Percentiles rank a stretch among this genome's conserved stretches.
Conservation (phyloP, 768 basidiomycete species). For the Pholiota microspora region DNA sequence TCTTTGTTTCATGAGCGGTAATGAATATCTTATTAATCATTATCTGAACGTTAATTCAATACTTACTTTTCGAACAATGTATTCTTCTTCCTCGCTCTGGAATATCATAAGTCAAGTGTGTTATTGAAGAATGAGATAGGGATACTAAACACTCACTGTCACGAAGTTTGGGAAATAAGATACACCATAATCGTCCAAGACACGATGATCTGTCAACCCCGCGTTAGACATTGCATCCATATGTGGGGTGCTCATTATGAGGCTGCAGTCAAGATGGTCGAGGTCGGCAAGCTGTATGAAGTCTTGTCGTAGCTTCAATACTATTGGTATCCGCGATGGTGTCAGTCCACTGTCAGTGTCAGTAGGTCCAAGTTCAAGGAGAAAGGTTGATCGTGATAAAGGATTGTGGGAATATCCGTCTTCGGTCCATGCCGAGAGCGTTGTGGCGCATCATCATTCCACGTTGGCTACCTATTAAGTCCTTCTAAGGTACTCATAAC, state of each 20-base stretch:
- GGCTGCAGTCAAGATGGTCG: neutral
- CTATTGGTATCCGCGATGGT: constrained; percentile 5
- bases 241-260: neutral
- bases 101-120: neutral
- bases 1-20: constrained; percentile 40
- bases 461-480: no score
- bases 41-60: constrained; percentile 15
- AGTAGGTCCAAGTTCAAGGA: neutral
- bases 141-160: constrained; percentile 34
- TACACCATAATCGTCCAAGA: constrained; percentile 40
- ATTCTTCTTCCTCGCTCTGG: constrained; percentile 68
- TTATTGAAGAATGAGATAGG: neutral
- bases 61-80: constrained; percentile 73
- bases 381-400: no score
- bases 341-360: neutral
- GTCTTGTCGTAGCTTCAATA: neutral
- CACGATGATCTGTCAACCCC: constrained; percentile 21
- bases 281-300: neutral
- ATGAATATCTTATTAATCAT: constrained; percentile 9
- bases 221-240: neutral
- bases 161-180: constrained; percentile 82
- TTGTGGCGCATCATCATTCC: no score
- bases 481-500: no score
- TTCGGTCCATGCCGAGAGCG: no score
- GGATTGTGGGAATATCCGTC: neutral